Conservation (phyloP, 257 asterid genomes). For the Thymus quinquecostatus region DNA sequence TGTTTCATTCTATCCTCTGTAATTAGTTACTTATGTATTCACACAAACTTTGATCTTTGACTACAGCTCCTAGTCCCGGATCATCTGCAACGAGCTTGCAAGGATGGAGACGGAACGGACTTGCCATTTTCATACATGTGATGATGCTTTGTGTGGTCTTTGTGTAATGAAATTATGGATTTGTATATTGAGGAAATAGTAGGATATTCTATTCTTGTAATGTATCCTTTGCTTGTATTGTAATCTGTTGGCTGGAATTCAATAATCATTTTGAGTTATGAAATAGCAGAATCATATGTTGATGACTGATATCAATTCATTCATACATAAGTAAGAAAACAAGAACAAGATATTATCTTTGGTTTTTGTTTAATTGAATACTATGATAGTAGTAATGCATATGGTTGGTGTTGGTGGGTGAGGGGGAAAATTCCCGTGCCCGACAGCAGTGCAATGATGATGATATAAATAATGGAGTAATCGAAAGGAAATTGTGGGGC, state of each 20-base stretch:
- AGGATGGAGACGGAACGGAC: slow-evolving; percentile 42
- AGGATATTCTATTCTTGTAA: slow-evolving; percentile 21
- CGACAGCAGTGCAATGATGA: too few species aligned
- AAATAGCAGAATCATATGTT: too few species aligned
- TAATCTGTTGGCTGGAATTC: neutral
- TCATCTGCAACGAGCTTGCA: slow-evolving; percentile 39
- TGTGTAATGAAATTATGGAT: slow-evolving; percentile 29
- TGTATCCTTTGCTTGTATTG: neutral
- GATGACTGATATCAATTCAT: too few species aligned
- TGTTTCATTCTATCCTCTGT: neutral
- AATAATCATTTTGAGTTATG: neutral
- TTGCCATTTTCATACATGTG: slow-evolving; percentile 36
- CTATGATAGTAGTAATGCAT: too few species aligned
- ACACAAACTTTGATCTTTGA: slow-evolving; percentile 16
- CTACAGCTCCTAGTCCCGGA: slow-evolving; percentile 38
- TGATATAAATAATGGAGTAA: too few species aligned
- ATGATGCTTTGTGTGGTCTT: slow-evolving; percentile 37
- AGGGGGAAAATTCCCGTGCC: too few species aligned
- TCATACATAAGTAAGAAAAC: too few species aligned
- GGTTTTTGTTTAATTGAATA: too few species aligned
- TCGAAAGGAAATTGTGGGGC: too few species aligned
- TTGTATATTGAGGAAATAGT: neutral
- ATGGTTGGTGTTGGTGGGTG: too few species aligned
- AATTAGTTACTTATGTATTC: neutral
- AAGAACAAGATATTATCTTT: too few species aligned